phyloP scores from a whole-genome alignment of 352 stramenopile species.

The Globisporangium spiculum region DNA sequence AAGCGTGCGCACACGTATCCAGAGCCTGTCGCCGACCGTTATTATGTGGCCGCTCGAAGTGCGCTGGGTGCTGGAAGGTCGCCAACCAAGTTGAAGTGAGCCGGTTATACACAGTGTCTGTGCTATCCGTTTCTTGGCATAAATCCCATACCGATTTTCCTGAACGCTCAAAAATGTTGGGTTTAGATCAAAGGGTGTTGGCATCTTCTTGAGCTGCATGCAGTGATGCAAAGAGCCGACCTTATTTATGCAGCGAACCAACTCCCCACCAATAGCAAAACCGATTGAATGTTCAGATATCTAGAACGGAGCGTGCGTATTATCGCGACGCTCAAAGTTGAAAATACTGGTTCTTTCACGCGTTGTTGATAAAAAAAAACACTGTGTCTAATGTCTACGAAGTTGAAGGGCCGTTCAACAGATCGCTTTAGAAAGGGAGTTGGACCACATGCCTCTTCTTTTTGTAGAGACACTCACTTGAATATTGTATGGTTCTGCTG shows the following conservation, averaged over 20 bases:
- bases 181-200: neutral
- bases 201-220: neutral
- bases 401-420: neutral
- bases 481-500: too few species aligned
- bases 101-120: neutral
- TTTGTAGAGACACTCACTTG: neutral
- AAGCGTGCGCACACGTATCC: neutral
- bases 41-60: constrained; percentile 2
- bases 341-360: too few species aligned
- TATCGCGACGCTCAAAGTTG: too few species aligned
- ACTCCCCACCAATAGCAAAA: too few species aligned
- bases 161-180: neutral
- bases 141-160: neutral
- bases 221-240: neutral
- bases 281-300: too few species aligned
- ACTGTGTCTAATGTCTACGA: neutral
- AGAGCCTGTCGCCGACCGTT: neutral
- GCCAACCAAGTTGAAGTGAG: neutral
- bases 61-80: neutral
- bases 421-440: neutral
- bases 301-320: too few species aligned
- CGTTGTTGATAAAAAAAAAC: neutral
- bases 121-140: neutral
- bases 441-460: neutral
- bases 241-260: neutral